Conservation (phyloP, 495 filamentous ascomycete species). For the Aspergillus conjunctus region DNA sequence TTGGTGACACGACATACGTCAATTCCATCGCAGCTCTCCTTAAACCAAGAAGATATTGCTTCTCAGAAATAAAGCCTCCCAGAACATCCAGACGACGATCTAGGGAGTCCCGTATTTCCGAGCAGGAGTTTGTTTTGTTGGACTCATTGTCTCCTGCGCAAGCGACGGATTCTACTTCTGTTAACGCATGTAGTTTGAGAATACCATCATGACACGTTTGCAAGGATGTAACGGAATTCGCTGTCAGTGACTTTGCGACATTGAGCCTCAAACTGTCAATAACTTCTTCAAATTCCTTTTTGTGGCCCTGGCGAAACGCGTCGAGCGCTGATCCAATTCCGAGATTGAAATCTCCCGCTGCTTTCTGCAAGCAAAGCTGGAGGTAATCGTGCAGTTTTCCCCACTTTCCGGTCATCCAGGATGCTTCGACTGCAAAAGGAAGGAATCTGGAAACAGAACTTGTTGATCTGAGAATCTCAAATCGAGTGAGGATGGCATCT, state of each 20-base stretch:
- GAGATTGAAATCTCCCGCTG: slow-evolving; percentile 77
- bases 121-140: slow-evolving; percentile 32
- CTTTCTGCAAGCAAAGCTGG: slow-evolving; percentile 46
- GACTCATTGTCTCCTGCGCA: slow-evolving; percentile 37
- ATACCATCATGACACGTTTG: slow-evolving; percentile 78
- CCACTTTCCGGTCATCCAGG: slow-evolving; percentile 87
- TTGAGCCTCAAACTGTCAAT: slow-evolving; percentile 67
- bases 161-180: slow-evolving; percentile 82
- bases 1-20: slow-evolving; percentile 33
- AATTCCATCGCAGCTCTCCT: slow-evolving; percentile 83
- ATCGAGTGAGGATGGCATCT: slow-evolving; percentile 83
- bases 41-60: slow-evolving; percentile 91
- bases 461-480: slow-evolving; percentile 70
- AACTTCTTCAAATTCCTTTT: slow-evolving; percentile 55
- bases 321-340: slow-evolving; percentile 73
- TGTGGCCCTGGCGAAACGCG: slow-evolving; percentile 58
- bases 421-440: slow-evolving; percentile 83
- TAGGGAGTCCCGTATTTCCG: slow-evolving; percentile 58
- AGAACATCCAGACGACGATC: slow-evolving; percentile 78
- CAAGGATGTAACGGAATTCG: slow-evolving; percentile 73
- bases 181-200: slow-evolving; percentile 81
- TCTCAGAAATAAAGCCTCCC: slow-evolving; percentile 83
- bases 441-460: slow-evolving; percentile 58
- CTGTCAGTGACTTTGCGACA: slow-evolving; percentile 71
- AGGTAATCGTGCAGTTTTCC: slow-evolving; percentile 71